phyloP scores from a whole-genome alignment of 495 filamentous ascomycete species.

The Beverwykella pulmonaria region DNA sequence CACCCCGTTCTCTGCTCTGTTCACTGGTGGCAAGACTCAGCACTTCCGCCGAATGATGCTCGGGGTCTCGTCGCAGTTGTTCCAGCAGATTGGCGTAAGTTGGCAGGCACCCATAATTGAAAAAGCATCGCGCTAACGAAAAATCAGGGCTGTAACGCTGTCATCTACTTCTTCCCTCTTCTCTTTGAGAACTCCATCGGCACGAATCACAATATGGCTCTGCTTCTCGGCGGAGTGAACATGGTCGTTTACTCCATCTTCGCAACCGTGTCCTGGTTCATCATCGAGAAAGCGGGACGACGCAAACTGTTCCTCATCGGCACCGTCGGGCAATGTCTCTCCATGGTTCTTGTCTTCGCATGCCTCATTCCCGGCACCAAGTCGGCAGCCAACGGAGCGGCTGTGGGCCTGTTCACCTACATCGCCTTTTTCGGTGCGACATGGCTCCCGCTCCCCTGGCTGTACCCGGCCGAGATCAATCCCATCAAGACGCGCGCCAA shows the following conservation, averaged over 20 bases:
- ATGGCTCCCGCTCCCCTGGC: constrained; percentile 65
- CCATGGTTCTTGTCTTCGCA: constrained; percentile 36
- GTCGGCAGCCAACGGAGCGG: constrained; percentile 32
- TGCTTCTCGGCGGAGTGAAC: constrained; percentile 78
- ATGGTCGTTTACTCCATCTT: constrained; percentile 79
- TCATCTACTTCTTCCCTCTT: constrained; percentile 83
- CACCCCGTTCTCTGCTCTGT: constrained; percentile 59
- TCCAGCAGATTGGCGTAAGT: constrained; percentile 69
- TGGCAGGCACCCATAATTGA: not conserved
- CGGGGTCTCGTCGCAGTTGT: constrained; percentile 65
- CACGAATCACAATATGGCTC: constrained; percentile 59
- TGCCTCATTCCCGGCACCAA: constrained; percentile 29
- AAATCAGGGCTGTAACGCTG: constrained; percentile 66
- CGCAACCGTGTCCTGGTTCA: constrained; percentile 78
- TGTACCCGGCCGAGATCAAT: constrained; percentile 68
- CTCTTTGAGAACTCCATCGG: constrained; percentile 69
- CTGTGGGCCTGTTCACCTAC: constrained; percentile 39
- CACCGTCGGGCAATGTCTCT: constrained; percentile 44
- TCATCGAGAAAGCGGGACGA: constrained; percentile 36
- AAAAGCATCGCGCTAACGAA: not conserved
- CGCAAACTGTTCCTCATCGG: constrained; percentile 37
- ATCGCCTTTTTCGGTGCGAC: constrained; percentile 57
- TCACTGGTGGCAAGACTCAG: constrained; percentile 66
- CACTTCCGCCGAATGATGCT: constrained; percentile 66
- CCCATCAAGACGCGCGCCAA: constrained; percentile 67